Base-by-base conservation (phyloP, 306 rosid species). In the Neltuma alba region DNA sequence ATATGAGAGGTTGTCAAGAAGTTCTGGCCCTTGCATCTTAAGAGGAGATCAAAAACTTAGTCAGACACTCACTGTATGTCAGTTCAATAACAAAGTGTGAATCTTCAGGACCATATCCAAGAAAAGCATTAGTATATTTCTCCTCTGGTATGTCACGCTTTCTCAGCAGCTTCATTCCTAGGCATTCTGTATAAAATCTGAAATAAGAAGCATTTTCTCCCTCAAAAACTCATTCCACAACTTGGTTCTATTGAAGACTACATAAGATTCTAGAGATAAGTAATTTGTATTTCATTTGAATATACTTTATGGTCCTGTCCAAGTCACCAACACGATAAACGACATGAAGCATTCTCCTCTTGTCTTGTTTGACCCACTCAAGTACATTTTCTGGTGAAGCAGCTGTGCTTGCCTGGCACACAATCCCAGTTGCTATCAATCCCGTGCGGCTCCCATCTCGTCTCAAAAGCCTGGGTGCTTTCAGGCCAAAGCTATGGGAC, bases 101-200 rank as follows among this genome's bases (percentile, higher is more conserved):
- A 85, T 96, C 99, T 86, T 96, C 98, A 6, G 97, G 99, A 44
- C 99, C 98, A 63, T 92, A 96, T 81, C 98, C 98, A 71, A 96
- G 98, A 83, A 96, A 96, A 70, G 94, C 98, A 79, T 93, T 96
- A 13, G 97, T 93, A 78, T 96, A 96, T 87, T 78, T 91, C 87
- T 93, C 99, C 87, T 96, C 99, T 2, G 99, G 98, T 86, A 96
- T 96, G 89, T 96, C 99, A 68, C 97, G 94, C 82, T 89, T 96
- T 74, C 98, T 82, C 75, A 96, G 92, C 62, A 96, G 93, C 89
- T 96, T 96, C 98, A 96, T 96, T 80, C 98, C 97, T 16, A 93
- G 85, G 82, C 99, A 96, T 79, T 96, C 98, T 0, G 98, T 93
- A 84, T 95, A 95, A 83, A 96, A 96, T 88, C 99, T 96, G 88